These are phyloP conservation scores for Phyllosticta citrichinensis DNA, from an alignment of 2,329 filamentous ascomycete species.

Conservation along the genomic window DNA sequence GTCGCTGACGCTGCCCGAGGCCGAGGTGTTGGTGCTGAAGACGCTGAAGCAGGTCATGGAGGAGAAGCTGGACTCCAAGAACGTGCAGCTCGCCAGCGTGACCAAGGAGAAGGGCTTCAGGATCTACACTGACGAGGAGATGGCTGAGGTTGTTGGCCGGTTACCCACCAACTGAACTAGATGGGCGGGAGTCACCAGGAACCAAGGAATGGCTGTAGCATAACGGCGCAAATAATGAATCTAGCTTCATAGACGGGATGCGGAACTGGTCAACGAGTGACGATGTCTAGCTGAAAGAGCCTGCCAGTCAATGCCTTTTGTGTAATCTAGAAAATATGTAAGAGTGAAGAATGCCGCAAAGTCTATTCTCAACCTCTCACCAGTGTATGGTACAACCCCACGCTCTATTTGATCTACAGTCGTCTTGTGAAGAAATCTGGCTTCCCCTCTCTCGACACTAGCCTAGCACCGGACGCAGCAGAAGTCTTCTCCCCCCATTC, in stretches of 20 bases:
- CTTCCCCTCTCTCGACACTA: not conserved
- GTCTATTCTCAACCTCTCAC: not conserved
- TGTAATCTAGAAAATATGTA: not conserved
- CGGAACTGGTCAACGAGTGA: not conserved
- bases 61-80: slow-evolving; percentile 98
- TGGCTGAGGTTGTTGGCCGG: slow-evolving; percentile 83
- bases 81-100: slow-evolving; percentile 94
- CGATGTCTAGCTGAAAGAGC: not conserved
- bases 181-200: not conserved
- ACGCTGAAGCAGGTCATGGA: slow-evolving; percentile 99
- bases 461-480: not conserved
- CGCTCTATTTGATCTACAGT: not conserved
- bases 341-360: not conserved
- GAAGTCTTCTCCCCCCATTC: not conserved
- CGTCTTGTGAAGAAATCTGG: not conserved
- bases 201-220: slow-evolving; percentile 9
- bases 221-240: slow-evolving; percentile 6
- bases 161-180: slow-evolving; percentile 42
- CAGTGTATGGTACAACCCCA: not conserved
- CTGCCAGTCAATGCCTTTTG: not conserved
- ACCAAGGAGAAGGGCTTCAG: slow-evolving; percentile 97
- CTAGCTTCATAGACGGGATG: not conserved
- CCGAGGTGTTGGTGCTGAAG: slow-evolving; percentile 91
- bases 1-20: slow-evolving; percentile 85
- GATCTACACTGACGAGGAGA: slow-evolving; percentile 97